These are phyloP conservation scores for Microsporum audouinii DNA, from an alignment of 2,329 filamentous ascomycete species.

Conservation along the genomic window DNA sequence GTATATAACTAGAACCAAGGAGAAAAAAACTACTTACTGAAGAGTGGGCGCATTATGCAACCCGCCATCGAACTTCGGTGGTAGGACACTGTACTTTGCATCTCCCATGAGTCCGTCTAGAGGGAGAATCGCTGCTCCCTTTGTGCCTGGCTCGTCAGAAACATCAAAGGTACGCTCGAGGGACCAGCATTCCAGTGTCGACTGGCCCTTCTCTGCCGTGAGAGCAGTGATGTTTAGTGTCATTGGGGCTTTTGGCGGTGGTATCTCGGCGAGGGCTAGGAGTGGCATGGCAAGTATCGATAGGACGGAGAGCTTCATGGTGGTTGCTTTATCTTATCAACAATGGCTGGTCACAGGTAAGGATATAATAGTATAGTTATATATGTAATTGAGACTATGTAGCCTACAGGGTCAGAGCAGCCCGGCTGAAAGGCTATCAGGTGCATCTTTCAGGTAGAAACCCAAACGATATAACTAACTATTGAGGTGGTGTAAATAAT, in stretches of 20 bases:
- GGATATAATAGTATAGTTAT: not conserved
- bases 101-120: conserved; percentile 26
- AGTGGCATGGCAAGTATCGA: not conserved
- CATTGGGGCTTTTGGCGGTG: not conserved
- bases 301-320: not conserved
- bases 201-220: conserved; percentile 16
- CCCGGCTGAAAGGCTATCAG: not conserved
- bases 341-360: too few species aligned
- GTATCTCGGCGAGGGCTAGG: not conserved
- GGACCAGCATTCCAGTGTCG: conserved; percentile 39
- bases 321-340: not conserved
- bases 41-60: conserved; percentile 33
- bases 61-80: conserved; percentile 30
- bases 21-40: conserved; percentile 26
- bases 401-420: not conserved
- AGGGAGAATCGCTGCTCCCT: conserved; percentile 22
- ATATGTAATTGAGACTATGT: not conserved
- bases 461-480: not conserved
- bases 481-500: too few species aligned
- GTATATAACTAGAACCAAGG: not conserved
- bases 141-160: conserved; percentile 24
- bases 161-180: conserved; percentile 27
- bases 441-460: not conserved
- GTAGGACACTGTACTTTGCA: conserved; percentile 29
- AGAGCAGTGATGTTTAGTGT: not conserved